phyloP scores from a whole-genome alignment of 179 eudicot genomes.

The Drosera spatulata region DNA sequence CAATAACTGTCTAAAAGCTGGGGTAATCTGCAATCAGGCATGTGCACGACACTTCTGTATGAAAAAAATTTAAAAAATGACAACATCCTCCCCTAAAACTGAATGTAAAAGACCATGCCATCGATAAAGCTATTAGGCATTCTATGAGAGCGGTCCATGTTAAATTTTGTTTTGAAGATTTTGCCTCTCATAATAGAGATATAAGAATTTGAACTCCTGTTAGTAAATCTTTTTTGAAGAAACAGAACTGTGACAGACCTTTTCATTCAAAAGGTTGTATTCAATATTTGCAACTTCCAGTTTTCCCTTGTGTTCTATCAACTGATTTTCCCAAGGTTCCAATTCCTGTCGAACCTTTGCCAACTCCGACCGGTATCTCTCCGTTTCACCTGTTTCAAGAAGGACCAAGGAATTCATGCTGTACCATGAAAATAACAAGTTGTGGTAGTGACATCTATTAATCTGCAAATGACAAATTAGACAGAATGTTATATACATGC shows the following conservation, averaged over 20 bases:
- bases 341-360: conserved; percentile 74
- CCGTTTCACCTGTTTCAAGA: conserved; percentile 61
- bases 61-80: too few species aligned
- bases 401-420: background rate
- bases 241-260: conserved; percentile 29
- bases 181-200: background rate
- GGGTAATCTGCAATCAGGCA: too few species aligned
- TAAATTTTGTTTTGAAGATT: too few species aligned
- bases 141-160: too few species aligned
- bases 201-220: background rate
- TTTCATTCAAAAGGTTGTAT: conserved; percentile 66
- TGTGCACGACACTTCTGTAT: too few species aligned
- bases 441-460: too few species aligned
- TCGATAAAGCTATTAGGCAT: too few species aligned
- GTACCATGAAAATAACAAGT: background rate
- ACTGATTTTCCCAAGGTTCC: conserved; percentile 91
- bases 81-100: too few species aligned
- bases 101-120: too few species aligned
- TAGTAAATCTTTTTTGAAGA: conserved; percentile 1
- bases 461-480: too few species aligned
- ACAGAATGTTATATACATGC: too few species aligned
- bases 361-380: conserved; percentile 50
- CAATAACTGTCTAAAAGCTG: too few species aligned
- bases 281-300: conserved; percentile 83
- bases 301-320: conserved; percentile 88